These are phyloP conservation scores for Saitozyma podzolica DNA, from an alignment of 768 basidiomycete species.

Conservation along the genomic window DNA sequence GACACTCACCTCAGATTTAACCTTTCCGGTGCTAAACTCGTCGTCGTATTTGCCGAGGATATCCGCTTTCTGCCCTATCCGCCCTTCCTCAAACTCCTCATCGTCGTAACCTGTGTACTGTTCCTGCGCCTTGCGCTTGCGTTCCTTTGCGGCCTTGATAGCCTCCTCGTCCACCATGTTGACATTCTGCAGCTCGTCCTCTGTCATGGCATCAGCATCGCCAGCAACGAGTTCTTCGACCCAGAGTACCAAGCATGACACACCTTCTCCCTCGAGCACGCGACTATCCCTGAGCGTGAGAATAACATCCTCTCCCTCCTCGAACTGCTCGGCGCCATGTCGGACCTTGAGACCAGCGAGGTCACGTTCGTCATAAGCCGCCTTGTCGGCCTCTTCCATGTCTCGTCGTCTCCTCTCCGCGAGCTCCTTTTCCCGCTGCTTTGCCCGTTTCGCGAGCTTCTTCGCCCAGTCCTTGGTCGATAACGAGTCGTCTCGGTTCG, in stretches of 20 bases:
- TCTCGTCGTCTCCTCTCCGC: conserved; percentile 79
- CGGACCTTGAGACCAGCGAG: conserved; percentile 90
- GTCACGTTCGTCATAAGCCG: conserved; percentile 75
- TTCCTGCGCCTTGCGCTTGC: conserved; percentile 81
- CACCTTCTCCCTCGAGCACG: conserved; percentile 92
- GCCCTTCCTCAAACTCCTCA: conserved; percentile 74
- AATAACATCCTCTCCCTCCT: conserved; percentile 91
- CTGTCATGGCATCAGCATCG: conserved; percentile 55
- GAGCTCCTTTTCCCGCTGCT: conserved; percentile 72
- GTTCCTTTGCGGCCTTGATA: conserved; percentile 56
- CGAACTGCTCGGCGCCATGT: conserved; percentile 89
- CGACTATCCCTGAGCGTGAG: conserved; percentile 95
- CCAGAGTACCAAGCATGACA: conserved; percentile 2
- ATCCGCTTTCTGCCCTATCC: conserved; percentile 70
- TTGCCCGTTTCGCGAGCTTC: conserved; percentile 69
- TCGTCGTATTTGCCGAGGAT: conserved; percentile 93
- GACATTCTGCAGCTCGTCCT: conserved; percentile 96
- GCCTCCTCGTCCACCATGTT: conserved; percentile 85
- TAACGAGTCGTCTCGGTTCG: conserved; percentile 59
- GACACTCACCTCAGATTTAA: conserved; percentile 15
- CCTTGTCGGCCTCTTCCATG: conserved; percentile 79
- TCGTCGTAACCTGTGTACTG: conserved; percentile 96
- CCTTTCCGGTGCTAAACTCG: conserved; percentile 71
- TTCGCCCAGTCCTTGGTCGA: conserved; percentile 89
- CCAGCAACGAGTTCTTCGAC: not conserved